These are phyloP conservation scores for Saccharomycopsis sp. DNA, from an alignment of 805 yeast species.

Conservation along the genomic window DNA sequence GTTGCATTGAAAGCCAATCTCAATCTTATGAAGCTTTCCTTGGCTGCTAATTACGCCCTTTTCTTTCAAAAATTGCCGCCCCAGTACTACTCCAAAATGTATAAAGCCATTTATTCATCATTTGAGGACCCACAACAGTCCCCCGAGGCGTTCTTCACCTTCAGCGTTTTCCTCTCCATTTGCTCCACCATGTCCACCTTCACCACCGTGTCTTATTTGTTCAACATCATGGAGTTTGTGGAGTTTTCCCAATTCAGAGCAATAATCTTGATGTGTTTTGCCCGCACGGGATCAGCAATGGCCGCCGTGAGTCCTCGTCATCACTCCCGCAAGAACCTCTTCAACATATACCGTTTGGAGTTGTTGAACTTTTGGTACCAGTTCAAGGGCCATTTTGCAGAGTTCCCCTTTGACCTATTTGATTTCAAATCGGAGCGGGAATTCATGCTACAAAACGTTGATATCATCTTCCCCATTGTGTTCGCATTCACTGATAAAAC, in stretches of 20 bases:
- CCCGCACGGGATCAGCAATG: no score
- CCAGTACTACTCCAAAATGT: conserved; percentile 22
- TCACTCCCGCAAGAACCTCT: background rate
- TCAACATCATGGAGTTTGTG: conserved; percentile 31
- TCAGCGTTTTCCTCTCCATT: conserved; percentile 29
- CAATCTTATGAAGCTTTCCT: conserved; percentile 4
- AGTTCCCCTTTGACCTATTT: conserved; percentile 27
- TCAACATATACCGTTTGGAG: conserved; percentile 5
- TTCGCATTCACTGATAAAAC: background rate
- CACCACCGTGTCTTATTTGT: conserved; percentile 30
- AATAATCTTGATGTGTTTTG: background rate
- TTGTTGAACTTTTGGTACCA: conserved; percentile 14
- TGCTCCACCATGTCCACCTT: conserved; percentile 29
- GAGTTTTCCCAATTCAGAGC: background rate
- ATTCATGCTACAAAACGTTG: conserved; percentile 30
- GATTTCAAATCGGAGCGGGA: conserved; percentile 27
- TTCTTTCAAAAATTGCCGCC: conserved; percentile 4
- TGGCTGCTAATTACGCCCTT: conserved; percentile 5
- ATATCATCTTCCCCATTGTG: conserved; percentile 29
- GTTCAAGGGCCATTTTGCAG: background rate
- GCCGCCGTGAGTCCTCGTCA: no score
- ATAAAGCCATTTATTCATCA: conserved; percentile 26
- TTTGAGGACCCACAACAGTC: conserved; percentile 32
- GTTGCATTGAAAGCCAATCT: background rate
- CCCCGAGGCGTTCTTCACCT: conserved; percentile 33